Percentiles rank a stretch among this genome's conserved stretches.
phyloP scores from a whole-genome alignment of 148 eudicot species.

The Rhododendron ferrugineum region DNA sequence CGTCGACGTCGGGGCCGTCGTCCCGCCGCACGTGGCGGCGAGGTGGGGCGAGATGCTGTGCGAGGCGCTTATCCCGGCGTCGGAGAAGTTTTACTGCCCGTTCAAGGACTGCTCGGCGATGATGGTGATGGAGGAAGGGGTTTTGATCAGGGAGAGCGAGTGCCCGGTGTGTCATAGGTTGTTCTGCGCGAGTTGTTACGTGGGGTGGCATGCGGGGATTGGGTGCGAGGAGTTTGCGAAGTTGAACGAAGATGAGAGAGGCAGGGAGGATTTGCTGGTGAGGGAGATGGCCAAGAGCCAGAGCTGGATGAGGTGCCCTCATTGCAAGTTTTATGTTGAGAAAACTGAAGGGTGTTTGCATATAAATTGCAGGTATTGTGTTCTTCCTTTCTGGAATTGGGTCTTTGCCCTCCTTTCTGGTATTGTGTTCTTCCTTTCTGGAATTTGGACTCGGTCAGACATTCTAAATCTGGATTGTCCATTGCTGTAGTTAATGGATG shows the following conservation, averaged over 20 bases:
- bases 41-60: conserved; percentile 41
- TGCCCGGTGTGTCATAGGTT: conserved; percentile 47
- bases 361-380: conserved; percentile 50
- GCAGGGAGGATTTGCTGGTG: conserved; percentile 43
- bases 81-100: conserved; percentile 48
- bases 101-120: conserved; percentile 47
- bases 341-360: conserved; percentile 54
- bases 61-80: conserved; percentile 29
- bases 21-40: conserved; percentile 28
- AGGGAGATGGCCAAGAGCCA: conserved; percentile 50
- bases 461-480: no score
- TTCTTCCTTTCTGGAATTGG: no score
- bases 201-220: conserved; percentile 54
- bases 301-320: conserved; percentile 52
- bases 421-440: background rate
- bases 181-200: conserved; percentile 56
- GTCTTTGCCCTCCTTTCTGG: conserved; percentile 15
- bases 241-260: conserved; percentile 32
- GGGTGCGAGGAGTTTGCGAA: conserved; percentile 43
- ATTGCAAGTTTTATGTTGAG: conserved; percentile 48
- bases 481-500: no score
- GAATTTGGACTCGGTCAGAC: no score
- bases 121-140: conserved; percentile 28
- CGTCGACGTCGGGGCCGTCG: conserved; percentile 15
- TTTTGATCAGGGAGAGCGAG: conserved; percentile 19